A percentile compares a stretch with the other conserved stretches of the same genome.
Conservation (phyloP, 2,329 filamentous ascomycete species). For the Incumbomyces delicatus region DNA sequence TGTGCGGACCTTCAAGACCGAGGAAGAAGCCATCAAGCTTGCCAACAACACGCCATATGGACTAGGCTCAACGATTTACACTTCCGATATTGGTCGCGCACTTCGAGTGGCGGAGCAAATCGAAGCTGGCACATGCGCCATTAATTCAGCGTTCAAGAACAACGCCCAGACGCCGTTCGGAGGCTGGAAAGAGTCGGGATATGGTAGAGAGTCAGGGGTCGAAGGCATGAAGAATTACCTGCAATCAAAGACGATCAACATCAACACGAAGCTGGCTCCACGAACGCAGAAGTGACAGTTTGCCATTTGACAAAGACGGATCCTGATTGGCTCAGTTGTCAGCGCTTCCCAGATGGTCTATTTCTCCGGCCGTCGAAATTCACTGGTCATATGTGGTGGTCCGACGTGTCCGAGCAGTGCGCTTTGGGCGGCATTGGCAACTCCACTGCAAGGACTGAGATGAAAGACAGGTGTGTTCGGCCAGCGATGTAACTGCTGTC, state of each 20-base stretch:
- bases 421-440: too few relatives aligned
- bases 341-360: too few relatives aligned
- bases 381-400: too few relatives aligned
- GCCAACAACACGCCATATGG: conserved; percentile 53
- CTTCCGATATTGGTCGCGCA: conserved; percentile 53
- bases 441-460: too few relatives aligned
- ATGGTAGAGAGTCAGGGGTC: conserved; percentile 43
- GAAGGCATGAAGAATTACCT: conserved; percentile 16
- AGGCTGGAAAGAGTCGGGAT: conserved; percentile 54
- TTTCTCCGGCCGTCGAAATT: too few relatives aligned
- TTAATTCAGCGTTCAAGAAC: conserved; percentile 49
- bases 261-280: conserved; percentile 13
- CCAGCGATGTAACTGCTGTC: too few relatives aligned
- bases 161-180: conserved; percentile 47
- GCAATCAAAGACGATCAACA: conserved; percentile 17
- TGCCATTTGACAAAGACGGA: not conserved
- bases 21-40: conserved; percentile 48
- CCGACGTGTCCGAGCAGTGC: too few relatives aligned
- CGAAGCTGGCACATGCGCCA: conserved; percentile 61
- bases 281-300: conserved; percentile 1
- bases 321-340: not conserved
- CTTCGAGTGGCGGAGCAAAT: conserved; percentile 46
- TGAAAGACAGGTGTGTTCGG: too few relatives aligned
- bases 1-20: conserved; percentile 47
- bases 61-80: conserved; percentile 47